Conservation (phyloP, 768 basidiomycete species). For the Auriscalpium microsporum region DNA sequence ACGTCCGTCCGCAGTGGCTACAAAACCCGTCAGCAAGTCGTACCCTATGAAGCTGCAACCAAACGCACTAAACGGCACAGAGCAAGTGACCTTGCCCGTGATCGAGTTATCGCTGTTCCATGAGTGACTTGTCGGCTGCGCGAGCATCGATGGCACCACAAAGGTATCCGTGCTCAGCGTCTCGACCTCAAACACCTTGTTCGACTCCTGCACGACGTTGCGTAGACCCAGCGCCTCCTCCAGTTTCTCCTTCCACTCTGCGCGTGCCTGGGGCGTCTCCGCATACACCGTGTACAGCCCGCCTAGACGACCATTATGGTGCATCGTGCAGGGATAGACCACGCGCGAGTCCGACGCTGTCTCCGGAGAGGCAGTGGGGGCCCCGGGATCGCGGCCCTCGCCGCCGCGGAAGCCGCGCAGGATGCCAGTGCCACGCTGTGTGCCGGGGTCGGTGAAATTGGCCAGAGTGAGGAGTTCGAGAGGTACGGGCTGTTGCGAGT, state of each 20-base stretch:
- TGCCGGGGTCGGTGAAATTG: constrained; percentile 73
- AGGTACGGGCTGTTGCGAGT: constrained; percentile 66
- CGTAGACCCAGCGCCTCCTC: constrained; percentile 83
- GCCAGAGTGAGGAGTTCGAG: constrained; percentile 82
- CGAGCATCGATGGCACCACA: constrained; percentile 58
- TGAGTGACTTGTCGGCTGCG: constrained; percentile 32
- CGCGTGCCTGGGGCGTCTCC: constrained; percentile 63
- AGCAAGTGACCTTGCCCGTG: constrained; percentile 86
- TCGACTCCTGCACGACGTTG: constrained; percentile 83
- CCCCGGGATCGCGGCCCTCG: constrained; percentile 20
- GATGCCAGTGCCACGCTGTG: constrained; percentile 65
- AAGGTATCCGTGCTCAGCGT: constrained; percentile 87
- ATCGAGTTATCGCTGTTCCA: constrained; percentile 66
- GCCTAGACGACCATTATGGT: constrained; percentile 82
- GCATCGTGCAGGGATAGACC: constrained; percentile 82
- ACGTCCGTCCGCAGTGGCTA: constrained; percentile 78
- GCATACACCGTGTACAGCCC: constrained; percentile 85
- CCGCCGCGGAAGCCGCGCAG: constrained; percentile 50
- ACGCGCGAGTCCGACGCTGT: constrained; percentile 55
- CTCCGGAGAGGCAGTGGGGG: constrained; percentile 28
- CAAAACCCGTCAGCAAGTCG: neutral
- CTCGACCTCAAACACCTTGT: constrained; percentile 91
- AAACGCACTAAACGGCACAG: constrained; percentile 75
- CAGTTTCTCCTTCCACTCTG: constrained; percentile 85
- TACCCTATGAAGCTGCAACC: constrained; percentile 6